Percentiles rank a stretch among this genome's conserved stretches.
Evolutionary conservation across 2,329 filamentous ascomycete genomes (phyloP).

Genomic region (Sporothrix pallida): DNA sequence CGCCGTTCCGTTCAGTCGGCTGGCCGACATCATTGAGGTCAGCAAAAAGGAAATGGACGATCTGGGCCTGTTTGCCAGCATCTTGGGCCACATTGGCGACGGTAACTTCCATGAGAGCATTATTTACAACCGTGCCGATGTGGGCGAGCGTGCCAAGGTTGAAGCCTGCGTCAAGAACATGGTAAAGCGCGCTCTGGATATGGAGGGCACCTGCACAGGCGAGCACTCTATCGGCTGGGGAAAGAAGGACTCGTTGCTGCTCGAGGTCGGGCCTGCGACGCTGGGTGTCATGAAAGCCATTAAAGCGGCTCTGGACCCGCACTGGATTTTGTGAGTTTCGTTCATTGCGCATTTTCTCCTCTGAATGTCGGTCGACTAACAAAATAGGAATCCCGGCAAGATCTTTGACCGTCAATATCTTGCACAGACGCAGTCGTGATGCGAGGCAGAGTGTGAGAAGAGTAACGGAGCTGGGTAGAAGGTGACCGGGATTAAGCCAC

Average conservation of each 20-base stretch:
- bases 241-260: conserved; percentile 79
- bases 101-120: conserved; percentile 95
- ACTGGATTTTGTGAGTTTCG: conserved; percentile 72
- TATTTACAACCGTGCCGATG: conserved; percentile 77
- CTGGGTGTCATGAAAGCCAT: conserved; percentile 83
- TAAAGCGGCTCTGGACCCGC: conserved; percentile 81
- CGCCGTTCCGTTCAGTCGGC: conserved; percentile 76
- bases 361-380: conserved; percentile 26
- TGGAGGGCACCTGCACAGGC: conserved; percentile 92
- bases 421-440: background rate
- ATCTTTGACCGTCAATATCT: conserved; percentile 71
- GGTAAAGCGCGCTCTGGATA: conserved; percentile 87
- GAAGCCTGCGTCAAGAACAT: conserved; percentile 85
- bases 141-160: conserved; percentile 74
- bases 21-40: conserved; percentile 78
- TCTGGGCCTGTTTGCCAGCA: conserved; percentile 82
- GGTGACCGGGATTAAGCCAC: background rate
- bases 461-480: background rate
- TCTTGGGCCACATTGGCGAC: conserved; percentile 89
- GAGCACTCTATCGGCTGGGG: conserved; percentile 87
- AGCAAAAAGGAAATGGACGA: conserved; percentile 90
- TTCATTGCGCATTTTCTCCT: background rate
- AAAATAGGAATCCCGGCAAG: conserved; percentile 75
- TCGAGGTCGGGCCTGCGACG: conserved; percentile 81
- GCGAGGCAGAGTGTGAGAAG: background rate